A percentile compares a stretch with the other conserved stretches of the same genome.
Evolutionary conservation across 805 yeast species (phyloP).

Genomic region (Schizosaccharomyces lindneri): DNA sequence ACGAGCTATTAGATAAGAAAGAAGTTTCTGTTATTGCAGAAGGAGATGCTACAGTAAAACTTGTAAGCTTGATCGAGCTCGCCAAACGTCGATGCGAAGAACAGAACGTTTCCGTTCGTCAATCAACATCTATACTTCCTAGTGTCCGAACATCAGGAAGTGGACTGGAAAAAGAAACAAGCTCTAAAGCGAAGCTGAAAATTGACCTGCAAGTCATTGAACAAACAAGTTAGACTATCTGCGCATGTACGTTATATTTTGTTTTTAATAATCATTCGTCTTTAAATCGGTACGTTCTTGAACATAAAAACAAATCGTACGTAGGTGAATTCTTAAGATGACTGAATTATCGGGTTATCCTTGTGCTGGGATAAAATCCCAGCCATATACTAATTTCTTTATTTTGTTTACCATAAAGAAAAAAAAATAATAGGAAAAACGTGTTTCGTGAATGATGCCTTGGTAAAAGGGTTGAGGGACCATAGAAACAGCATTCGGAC

Average conservation of each 20-base stretch:
- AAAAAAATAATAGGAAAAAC: no score
- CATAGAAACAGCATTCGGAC: neutral
- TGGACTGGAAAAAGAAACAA: neutral
- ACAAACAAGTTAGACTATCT: neutral
- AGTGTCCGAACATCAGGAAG: neutral
- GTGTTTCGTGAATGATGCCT: neutral
- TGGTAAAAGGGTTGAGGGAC: slow-evolving; percentile 1
- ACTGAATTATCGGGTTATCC: no score
- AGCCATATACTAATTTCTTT: no score
- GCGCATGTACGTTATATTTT: neutral
- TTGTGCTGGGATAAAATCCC: no score
- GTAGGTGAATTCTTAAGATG: no score
- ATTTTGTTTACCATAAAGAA: no score
- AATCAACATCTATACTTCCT: neutral
- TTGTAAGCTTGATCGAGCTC: neutral
- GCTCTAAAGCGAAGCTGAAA: neutral
- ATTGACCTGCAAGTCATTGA: neutral
- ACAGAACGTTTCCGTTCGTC: neutral
- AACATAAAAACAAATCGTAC: no score
- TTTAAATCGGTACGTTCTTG: neutral
- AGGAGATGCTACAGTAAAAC: neutral
- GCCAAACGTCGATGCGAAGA: neutral
- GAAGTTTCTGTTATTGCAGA: neutral
- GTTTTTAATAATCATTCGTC: neutral
- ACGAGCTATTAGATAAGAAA: neutral